Conservation (phyloP, 164 flowering plant genomes). For the Pachysandra terminalis region DNA sequence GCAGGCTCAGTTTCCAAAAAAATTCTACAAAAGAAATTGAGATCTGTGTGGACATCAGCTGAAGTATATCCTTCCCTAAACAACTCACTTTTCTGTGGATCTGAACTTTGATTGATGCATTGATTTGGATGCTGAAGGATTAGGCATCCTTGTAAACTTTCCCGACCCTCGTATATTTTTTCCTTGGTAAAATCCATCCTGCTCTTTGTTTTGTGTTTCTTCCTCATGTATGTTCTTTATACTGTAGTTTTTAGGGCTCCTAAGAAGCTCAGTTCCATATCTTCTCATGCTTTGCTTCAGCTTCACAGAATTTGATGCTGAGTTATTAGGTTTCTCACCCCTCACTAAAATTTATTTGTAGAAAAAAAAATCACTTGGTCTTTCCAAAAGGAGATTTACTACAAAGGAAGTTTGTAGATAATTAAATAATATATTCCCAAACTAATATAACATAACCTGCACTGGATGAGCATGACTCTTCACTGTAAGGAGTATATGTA, state of each 20-base stretch:
- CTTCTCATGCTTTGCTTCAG: conserved; percentile 22
- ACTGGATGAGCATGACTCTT: conserved; percentile 69
- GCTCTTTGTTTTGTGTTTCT: conserved; percentile 14
- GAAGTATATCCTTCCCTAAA: conserved; percentile 26
- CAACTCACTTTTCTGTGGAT: too few relatives aligned
- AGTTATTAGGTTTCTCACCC: conserved; percentile 23
- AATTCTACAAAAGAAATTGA: conserved; percentile 18
- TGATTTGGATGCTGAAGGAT: conserved; percentile 19
- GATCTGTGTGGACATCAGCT: conserved; percentile 17
- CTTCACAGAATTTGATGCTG: conserved; percentile 17
- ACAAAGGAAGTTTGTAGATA: not conserved
- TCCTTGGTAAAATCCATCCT: conserved; percentile 8
- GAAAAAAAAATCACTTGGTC: conserved; percentile 1
- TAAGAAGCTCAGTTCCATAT: conserved; percentile 10
- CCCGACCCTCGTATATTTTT: conserved; percentile 13
- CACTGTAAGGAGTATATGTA: conserved; percentile 42
- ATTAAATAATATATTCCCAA: conserved; percentile 4
- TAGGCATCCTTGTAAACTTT: conserved; percentile 17
- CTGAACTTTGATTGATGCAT: conserved; percentile 9
- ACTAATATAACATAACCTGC: conserved; percentile 43
- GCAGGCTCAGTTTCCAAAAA: conserved; percentile 11
- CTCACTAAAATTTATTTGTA: conserved; percentile 34
- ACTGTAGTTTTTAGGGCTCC: conserved; percentile 7
- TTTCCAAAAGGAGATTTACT: not conserved
- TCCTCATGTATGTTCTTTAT: conserved; percentile 13